Conservation (phyloP, 2,329 filamentous ascomycete species). For the Neocucurbitaria cava region DNA sequence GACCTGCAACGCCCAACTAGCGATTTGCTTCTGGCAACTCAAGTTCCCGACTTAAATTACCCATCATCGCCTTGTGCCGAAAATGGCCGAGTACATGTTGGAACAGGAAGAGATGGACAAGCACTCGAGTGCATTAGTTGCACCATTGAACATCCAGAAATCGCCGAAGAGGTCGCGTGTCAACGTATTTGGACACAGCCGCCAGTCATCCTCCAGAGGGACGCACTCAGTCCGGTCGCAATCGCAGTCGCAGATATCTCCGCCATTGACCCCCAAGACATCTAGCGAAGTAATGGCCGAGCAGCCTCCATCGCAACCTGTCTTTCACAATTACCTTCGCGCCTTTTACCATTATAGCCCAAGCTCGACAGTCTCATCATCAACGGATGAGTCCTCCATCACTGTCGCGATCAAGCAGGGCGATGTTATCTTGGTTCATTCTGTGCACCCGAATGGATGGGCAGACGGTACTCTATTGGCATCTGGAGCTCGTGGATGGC, state of each 20-base stretch:
- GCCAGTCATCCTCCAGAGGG: constrained; percentile 43
- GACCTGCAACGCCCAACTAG: constrained; percentile 38
- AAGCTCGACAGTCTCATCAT: constrained; percentile 75
- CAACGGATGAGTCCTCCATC: constrained; percentile 69
- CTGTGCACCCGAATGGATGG: constrained; percentile 98
- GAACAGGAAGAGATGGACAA: constrained; percentile 39
- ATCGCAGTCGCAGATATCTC: constrained; percentile 69
- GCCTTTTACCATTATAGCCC: constrained; percentile 94
- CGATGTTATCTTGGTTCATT: constrained; percentile 92
- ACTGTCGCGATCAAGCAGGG: constrained; percentile 89
- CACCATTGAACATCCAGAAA: constrained; percentile 48
- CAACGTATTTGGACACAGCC: constrained; percentile 30
- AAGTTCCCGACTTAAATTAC: background rate
- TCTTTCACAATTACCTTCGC: constrained; percentile 93
- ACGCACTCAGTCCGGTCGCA: constrained; percentile 39
- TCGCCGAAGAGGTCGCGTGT: constrained; percentile 39
- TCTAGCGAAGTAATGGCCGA: constrained; percentile 66
- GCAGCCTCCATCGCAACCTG: constrained; percentile 60
- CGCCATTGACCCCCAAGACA: constrained; percentile 75
- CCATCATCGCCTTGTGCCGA: background rate
- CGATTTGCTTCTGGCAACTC: constrained; percentile 15
- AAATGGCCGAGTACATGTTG: constrained; percentile 39
- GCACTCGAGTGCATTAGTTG: constrained; percentile 45
- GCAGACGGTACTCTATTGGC: constrained; percentile 90
- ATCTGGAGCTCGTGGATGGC: constrained; percentile 88